Evolutionary conservation across 169 alveolate genomes (phyloP).

Genomic region (Plasmodium gaboni): DNA sequence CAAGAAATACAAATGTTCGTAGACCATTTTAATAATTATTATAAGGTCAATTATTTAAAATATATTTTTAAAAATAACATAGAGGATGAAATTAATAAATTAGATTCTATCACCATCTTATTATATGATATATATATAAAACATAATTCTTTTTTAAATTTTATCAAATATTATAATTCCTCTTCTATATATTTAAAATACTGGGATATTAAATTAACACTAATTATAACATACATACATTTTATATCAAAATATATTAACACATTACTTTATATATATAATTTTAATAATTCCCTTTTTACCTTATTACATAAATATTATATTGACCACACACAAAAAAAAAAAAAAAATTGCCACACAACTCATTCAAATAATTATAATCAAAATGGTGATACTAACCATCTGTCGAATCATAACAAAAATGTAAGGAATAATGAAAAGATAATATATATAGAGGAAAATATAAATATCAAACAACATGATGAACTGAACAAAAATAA

Average conservation of each 20-base stretch:
- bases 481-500: too few species aligned
- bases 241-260: slow-evolving; percentile 62
- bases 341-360: too few species aligned
- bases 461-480: too few species aligned
- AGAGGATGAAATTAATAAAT: slow-evolving; percentile 37
- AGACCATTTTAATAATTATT: slow-evolving; percentile 12
- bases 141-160: slow-evolving; percentile 26
- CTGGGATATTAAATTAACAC: slow-evolving; percentile 72
- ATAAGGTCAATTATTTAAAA: slow-evolving; percentile 62
- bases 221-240: slow-evolving; percentile 43
- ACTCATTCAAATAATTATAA: too few species aligned
- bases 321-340: too few species aligned
- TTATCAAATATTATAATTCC: slow-evolving; percentile 29
- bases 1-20: slow-evolving; percentile 44
- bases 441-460: too few species aligned
- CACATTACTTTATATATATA: slow-evolving; percentile 33
- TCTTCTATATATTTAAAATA: slow-evolving; percentile 62
- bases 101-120: slow-evolving; percentile 33
- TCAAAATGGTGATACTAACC: too few species aligned
- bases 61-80: slow-evolving; percentile 64
- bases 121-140: slow-evolving; percentile 59
- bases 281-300: slow-evolving; percentile 57
- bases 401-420: too few species aligned
- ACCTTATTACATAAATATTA: slow-evolving; percentile 5
- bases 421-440: too few species aligned